Conservation (phyloP, 2,329 filamentous ascomycete species). For the Boeremia lycopersici region DNA sequence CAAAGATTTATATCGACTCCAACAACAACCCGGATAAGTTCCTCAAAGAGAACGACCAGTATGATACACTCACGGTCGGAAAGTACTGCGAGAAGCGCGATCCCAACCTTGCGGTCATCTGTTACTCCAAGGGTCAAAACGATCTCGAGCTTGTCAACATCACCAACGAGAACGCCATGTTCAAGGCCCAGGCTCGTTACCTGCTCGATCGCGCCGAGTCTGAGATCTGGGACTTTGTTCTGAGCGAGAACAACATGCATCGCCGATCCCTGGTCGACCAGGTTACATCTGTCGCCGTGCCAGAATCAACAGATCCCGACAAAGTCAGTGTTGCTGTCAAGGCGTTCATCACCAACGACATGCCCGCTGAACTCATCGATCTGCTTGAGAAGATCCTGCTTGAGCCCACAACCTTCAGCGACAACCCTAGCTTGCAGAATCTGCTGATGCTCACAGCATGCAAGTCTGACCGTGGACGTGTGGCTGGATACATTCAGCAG, state of each 20-base stretch:
- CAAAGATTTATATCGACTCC: conserved; percentile 98
- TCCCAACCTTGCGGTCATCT: conserved; percentile 92
- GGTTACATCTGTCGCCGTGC: conserved; percentile 89
- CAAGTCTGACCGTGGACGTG: conserved; percentile 91
- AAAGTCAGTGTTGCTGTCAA: conserved; percentile 95
- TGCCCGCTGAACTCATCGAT: conserved; percentile 94
- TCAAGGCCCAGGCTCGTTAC: conserved; percentile 95
- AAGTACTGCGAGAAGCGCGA: conserved; percentile 99
- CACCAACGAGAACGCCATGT: conserved; percentile 99
- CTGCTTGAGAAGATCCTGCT: conserved; percentile 98
- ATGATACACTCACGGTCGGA: conserved; percentile 88
- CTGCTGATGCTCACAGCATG: conserved; percentile 94
- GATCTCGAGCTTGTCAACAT: conserved; percentile 96
- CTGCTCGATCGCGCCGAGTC: conserved; percentile 85
- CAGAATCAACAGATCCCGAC: conserved; percentile 77
- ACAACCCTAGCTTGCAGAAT: conserved; percentile 96
- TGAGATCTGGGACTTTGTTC: conserved; percentile 93
- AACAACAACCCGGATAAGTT: conserved; percentile 99
- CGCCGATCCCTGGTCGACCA: conserved; percentile 93
- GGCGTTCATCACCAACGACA: conserved; percentile 86
- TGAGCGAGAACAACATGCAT: conserved; percentile 95
- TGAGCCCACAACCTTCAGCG: conserved; percentile 98
- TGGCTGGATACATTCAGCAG: conserved; percentile 95
- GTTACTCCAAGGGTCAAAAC: conserved; percentile 95
- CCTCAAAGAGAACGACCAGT: conserved; percentile 95